Base-by-base conservation (phyloP, 176 grass and related monocot genomes). In the Carex kokanica region DNA sequence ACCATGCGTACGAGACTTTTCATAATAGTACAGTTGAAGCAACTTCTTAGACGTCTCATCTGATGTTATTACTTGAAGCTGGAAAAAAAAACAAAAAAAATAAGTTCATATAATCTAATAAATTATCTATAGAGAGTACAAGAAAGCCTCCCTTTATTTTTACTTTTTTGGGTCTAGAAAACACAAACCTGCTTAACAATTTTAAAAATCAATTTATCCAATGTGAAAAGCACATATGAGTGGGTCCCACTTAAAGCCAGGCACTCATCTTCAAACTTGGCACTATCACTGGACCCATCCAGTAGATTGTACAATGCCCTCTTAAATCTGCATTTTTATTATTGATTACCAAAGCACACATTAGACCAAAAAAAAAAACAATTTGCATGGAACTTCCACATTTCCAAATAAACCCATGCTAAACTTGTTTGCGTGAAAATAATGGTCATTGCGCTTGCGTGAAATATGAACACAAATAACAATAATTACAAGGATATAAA, bases 201-300 rank as follows among this genome's bases (percentile, higher is more conserved):
- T 89, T 91, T 94, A 80, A 83, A 94, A 79, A 94, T 91, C 80
- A 94, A 79, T 65, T 94, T 91, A 72, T 94, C 92, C 71, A 94
- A 85, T 0, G 92, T 94, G 69, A 91, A 94, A 80, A 94, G 92
- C 23, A 91, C 82, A 77, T 89, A 91, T 13, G 92, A 91, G 23
- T 94, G 89, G 41, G 81, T 89, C 58, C 89, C 89, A 3, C 88
- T 85, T 31, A 85, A 87, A 13, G 82, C 83, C 60, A 86, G 86
- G 40, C 92, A 94, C 60, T 91, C 89, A 71, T 94, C 92, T 84
- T 94, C 92, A 77, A 91, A 94, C 60, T 94, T 94, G 64, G 89
- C 88, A 21, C 74, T 91, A 56, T 91, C 92, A 83, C 71, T 88
- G 27, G 89, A 91, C 71, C 92, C 92, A 85, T 91, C 92, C 65